Evolutionary conservation across 441 rosid species (phyloP), one percentile per base, ranked within the genome.

Genomic region (Heliophila coronopifolia): DNA sequence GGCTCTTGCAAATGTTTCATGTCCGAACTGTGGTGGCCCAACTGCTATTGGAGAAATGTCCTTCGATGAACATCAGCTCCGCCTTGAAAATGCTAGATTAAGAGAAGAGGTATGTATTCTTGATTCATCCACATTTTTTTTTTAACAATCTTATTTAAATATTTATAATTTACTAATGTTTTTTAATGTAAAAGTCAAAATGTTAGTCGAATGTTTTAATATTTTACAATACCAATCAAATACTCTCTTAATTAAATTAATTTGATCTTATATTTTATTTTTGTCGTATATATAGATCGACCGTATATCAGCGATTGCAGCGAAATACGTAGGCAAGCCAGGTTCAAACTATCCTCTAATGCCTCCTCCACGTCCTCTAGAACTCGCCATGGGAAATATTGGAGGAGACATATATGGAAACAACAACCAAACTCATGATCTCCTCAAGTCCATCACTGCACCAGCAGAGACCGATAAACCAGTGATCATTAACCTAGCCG

Each of bases 391-490:
- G 13, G 68, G 80, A 43, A 84, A 71, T 64, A 83, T 78, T 16
- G 81, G 84, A 15, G 97, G 94, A 15, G 97, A 86, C 19, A 77
- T 82, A 76, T 82, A 72, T 46, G 93, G 86, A 31, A 68, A n/a
- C 83, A 10, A 67, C 76, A 11, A 94, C 79, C 51, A 69, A n/a
- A n/a, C n/a, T 81, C 44, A 28, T 85, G 39, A 71, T 85, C 50
- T 78, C 81, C 37, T 54, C 62, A 0, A 43, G 40, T 7, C 92
- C 95, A 31, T 69, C 73, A 3, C n/a, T n/a, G n/a, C n/a, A n/a
- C n/a, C n/a, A n/a, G n/a, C n/a, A n/a, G 97, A 86, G 63, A 80
- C 91, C 0, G 99, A 92, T 37, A 88, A 92, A 75, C 94, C 95
- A 1, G 63, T 92, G 75, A 88, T 88, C 9, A 79, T 92, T 16